These are phyloP conservation scores for Podaxis pistillaris DNA, from an alignment of 768 basidiomycete species.

Conservation along the genomic window DNA sequence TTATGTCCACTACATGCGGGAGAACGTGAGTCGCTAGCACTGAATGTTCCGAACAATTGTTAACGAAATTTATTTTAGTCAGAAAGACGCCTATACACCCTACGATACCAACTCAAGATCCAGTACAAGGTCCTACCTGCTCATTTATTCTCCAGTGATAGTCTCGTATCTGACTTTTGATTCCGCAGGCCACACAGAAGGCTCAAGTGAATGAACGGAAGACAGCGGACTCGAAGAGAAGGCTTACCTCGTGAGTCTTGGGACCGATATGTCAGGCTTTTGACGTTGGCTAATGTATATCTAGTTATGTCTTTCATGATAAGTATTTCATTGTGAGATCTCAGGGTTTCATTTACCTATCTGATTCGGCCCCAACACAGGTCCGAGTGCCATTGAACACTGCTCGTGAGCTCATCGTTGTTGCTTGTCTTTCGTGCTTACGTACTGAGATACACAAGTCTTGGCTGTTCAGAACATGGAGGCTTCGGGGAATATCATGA, in stretches of 20 bases:
- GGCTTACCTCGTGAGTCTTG: slow-evolving; percentile 70
- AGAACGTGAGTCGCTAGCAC: slow-evolving; percentile 40
- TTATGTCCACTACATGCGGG: slow-evolving; percentile 68
- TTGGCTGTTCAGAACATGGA: slow-evolving; percentile 93
- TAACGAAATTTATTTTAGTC: slow-evolving; percentile 36
- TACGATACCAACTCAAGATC: slow-evolving; percentile 74
- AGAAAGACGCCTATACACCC: slow-evolving; percentile 64
- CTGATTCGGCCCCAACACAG: slow-evolving; percentile 37
- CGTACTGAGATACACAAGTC: slow-evolving; percentile 32
- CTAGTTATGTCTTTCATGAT: slow-evolving; percentile 79
- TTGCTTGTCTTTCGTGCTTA: background rate
- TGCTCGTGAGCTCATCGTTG: slow-evolving; percentile 43
- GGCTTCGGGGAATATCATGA: slow-evolving; percentile 68
- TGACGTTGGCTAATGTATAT: background rate
- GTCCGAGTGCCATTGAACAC: slow-evolving; percentile 83
- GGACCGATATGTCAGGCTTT: background rate
- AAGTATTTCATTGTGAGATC: slow-evolving; percentile 30
- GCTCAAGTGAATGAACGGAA: slow-evolving; percentile 77
- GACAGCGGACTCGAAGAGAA: slow-evolving; percentile 78
- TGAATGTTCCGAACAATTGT: background rate
- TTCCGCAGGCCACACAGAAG: slow-evolving; percentile 55
- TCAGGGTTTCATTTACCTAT: slow-evolving; percentile 10
- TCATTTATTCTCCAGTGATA: background rate
- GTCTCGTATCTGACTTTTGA: slow-evolving; percentile 1
- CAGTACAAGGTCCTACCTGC: slow-evolving; percentile 50